Base-by-base conservation (phyloP, 192 early-diverging fungal species). In the Phycomyces nitens region DNA sequence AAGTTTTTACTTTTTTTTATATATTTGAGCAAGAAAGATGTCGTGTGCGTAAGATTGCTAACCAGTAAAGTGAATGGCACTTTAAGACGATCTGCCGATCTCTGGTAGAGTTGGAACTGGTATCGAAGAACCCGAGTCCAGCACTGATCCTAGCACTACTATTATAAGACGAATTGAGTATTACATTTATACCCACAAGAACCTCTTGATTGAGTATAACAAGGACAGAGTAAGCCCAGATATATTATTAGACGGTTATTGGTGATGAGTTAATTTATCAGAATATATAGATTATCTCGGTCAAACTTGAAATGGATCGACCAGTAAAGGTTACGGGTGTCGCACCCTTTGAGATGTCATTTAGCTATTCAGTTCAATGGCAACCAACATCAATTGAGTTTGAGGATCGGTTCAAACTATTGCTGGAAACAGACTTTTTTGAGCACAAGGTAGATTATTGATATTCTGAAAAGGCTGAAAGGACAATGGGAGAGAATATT, bases 311-410 rank as follows among this genome's bases (percentile, higher is more conserved):
- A 29, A 71, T 64, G 11, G 67, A 51, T 14, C 66, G 69, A 18
- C 80, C 71, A 1, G 53, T 82, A 3, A 27, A 62, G 23, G 42
- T 61, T 52, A 14, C 55, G 71, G 3, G 41, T 52, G 4, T 47
- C 11, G 49, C 60, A 12, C 56, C 65, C 22, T 34, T 79, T 2
- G 56, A 73, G 21, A 34, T 92, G 27, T 64, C 80, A 10, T 94
- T 93, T 72, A 88, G 86, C 0, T 93, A 88, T 62, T 85, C 84
- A n/a, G 86, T 93, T 9, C 62, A 71, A 15, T 94, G 86, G 86
- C 68, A 62, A 3, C 41, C 58, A 26, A 84, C 86, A 12, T 57
- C 56, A 12, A 80, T 73, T 10, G 29, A 67, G 0, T 94, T 90
- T 69, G 79, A 83, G 23, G 67, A 75, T 26, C 71, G 92, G 40